Percentiles rank a stretch among this genome's conserved stretches.
These are phyloP conservation scores for Arachis hypogaea DNA, from an alignment of 306 rosid species.

Conservation along the genomic window DNA sequence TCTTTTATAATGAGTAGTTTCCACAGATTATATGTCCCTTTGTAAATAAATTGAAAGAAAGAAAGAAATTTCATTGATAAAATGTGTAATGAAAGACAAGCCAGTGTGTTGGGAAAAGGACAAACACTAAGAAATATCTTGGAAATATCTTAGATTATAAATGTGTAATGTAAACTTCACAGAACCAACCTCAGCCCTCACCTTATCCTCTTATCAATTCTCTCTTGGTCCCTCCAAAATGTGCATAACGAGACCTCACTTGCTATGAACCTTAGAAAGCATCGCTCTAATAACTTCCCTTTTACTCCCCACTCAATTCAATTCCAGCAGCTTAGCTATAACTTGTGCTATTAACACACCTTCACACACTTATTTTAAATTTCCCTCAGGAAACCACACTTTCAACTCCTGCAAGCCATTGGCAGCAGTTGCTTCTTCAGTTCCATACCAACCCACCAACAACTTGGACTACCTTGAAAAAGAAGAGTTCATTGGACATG, in stretches of 20 bases:
- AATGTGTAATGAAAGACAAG: neutral
- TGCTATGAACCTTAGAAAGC: slow-evolving; percentile 36
- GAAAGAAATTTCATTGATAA: no score
- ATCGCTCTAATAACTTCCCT: slow-evolving; percentile 49
- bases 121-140: slow-evolving; percentile 35
- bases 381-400: neutral
- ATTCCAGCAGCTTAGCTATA: slow-evolving; percentile 27
- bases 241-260: slow-evolving; percentile 4
- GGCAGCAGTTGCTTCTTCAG: slow-evolving; percentile 57
- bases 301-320: slow-evolving; percentile 38
- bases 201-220: slow-evolving; percentile 44
- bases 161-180: neutral
- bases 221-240: slow-evolving; percentile 14
- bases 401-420: slow-evolving; percentile 48
- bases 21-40: no score
- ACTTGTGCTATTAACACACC: slow-evolving; percentile 30
- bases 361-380: slow-evolving; percentile 21
- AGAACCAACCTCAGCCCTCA: neutral
- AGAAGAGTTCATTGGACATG: slow-evolving; percentile 85
- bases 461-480: slow-evolving; percentile 66
- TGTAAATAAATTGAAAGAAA: no score
- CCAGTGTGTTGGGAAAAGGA: slow-evolving; percentile 20
- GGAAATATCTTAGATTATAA: slow-evolving; percentile 23
- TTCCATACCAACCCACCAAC: slow-evolving; percentile 69
- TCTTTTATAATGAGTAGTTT: no score